Percentiles rank a stretch among this genome's conserved stretches.
Conservation (phyloP, 257 asterid species). For the Solanum dulcamara region DNA sequence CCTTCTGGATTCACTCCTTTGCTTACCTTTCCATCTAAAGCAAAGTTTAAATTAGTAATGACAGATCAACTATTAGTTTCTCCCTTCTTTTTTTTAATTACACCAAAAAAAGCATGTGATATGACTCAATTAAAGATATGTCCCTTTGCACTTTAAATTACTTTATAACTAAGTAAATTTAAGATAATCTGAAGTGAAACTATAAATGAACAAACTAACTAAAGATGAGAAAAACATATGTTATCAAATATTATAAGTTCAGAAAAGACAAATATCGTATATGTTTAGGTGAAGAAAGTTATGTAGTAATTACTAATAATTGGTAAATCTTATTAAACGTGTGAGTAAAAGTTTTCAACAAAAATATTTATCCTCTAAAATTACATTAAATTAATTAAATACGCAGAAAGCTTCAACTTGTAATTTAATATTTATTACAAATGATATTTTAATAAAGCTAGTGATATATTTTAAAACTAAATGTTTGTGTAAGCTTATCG, state of each 20-base stretch:
- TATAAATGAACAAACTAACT: neutral
- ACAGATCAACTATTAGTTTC: neutral
- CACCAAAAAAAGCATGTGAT: neutral
- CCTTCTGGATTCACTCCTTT: conserved; percentile 22
- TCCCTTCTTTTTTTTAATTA: neutral
- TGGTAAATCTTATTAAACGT: neutral
- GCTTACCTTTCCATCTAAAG: conserved; percentile 19
- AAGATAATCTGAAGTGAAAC: neutral
- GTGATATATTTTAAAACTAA: no score
- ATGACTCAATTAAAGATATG: neutral
- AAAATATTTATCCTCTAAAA: neutral
- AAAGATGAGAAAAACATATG: neutral
- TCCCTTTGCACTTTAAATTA: neutral
- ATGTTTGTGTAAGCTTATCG: neutral
- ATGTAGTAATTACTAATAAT: neutral
- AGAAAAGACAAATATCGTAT: neutral
- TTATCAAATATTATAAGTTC: neutral
- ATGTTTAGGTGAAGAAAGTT: neutral
- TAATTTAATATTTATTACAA: neutral
- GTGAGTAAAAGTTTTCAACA: neutral
- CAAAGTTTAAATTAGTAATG: neutral
- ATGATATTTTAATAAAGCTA: no score
- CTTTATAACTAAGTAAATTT: neutral
- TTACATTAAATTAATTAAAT: no score
- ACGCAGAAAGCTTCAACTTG: neutral